phyloP scores from a whole-genome alignment of 441 rosid species.

The Pelargonium cotyledonis region DNA sequence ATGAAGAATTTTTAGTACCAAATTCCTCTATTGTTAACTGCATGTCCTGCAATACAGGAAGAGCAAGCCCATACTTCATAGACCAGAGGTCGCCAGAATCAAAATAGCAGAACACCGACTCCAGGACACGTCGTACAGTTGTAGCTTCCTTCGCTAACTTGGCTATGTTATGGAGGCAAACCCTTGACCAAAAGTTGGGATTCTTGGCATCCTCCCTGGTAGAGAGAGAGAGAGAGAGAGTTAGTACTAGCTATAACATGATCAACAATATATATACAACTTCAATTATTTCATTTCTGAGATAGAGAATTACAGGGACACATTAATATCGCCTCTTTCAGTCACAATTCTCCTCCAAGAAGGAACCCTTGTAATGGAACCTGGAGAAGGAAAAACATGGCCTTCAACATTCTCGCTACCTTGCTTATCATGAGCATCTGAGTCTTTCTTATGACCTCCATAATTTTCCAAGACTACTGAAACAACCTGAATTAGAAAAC shows the following conservation, averaged over 20 bases:
- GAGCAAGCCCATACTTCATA: constrained; percentile 59
- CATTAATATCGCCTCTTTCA: constrained; percentile 66
- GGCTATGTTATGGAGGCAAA: constrained; percentile 75
- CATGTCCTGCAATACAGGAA: constrained; percentile 64
- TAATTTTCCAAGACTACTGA: constrained; percentile 83
- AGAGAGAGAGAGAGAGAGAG: constrained; percentile 10
- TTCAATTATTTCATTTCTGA: not conserved
- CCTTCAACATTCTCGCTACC: constrained; percentile 52
- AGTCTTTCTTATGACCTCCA: constrained; percentile 32
- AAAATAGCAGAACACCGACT: constrained; percentile 75
- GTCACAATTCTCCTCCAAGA: constrained; percentile 71
- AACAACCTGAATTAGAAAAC: constrained; percentile 54
- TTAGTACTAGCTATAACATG: constrained; percentile 24
- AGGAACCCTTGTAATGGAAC: constrained; percentile 44
- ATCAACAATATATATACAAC: not conserved
- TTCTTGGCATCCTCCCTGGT: constrained; percentile 59
- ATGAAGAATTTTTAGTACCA: constrained; percentile 35
- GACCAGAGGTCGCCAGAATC: constrained; percentile 73
- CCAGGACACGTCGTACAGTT: constrained; percentile 85
- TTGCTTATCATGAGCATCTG: constrained; percentile 24
- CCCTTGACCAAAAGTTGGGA: constrained; percentile 86
- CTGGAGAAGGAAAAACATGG: constrained; percentile 34
- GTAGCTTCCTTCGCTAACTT: constrained; percentile 78
- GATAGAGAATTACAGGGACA: constrained; percentile 50
- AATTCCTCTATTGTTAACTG: constrained; percentile 75